A percentile compares a stretch with the other conserved stretches of the same genome.
Conservation (phyloP, 2,329 filamentous ascomycete species). For the Cryphonectria parasitica region DNA sequence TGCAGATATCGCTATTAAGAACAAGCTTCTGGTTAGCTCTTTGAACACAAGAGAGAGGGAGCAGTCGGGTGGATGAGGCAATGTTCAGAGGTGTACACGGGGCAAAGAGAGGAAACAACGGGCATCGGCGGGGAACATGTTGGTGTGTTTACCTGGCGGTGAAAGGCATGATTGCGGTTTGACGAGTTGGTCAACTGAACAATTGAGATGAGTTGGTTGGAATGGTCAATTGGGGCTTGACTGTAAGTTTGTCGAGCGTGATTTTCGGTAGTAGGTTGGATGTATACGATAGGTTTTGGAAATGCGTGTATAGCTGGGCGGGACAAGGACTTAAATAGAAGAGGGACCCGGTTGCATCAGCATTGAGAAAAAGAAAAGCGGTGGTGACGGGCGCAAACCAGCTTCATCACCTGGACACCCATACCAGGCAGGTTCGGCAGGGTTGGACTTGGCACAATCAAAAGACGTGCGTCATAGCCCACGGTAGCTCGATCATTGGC, state of each 20-base stretch:
- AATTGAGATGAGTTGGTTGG: background rate
- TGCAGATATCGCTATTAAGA: slow-evolving; percentile 57
- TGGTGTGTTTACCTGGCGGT: slow-evolving; percentile 55
- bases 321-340: slow-evolving; percentile 25
- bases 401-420: slow-evolving; percentile 15
- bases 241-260: background rate
- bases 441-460: background rate
- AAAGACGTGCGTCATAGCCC: slow-evolving; percentile 15
- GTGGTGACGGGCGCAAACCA: slow-evolving; percentile 21
- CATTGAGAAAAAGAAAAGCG: slow-evolving; percentile 13
- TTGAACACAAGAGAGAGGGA: background rate
- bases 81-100: background rate
- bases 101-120: background rate
- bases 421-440: background rate
- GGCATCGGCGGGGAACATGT: background rate
- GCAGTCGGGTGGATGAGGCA: no score
- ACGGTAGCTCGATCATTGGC: slow-evolving; percentile 11
- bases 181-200: slow-evolving; percentile 1
- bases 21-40: background rate
- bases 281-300: background rate
- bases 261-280: background rate
- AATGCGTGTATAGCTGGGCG: slow-evolving; percentile 8
- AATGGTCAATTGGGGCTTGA: background rate
- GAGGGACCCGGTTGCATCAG: slow-evolving; percentile 22
- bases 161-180: slow-evolving; percentile 57